phyloP scores from a whole-genome alignment of 2,329 filamentous ascomycete species.

The Xylariales sp. region DNA sequence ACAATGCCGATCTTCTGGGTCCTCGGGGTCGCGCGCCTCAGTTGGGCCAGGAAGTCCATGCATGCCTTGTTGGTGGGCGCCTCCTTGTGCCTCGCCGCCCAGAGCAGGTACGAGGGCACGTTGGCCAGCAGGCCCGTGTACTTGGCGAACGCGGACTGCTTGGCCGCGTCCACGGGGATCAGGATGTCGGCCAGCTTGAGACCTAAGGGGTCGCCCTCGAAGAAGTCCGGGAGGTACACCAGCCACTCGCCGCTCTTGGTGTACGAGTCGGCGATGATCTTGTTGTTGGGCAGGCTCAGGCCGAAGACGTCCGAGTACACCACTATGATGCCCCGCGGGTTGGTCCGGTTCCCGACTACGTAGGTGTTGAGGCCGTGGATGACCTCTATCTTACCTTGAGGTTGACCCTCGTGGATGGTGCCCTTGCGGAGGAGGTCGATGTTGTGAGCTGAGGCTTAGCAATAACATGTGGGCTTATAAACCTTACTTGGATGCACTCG shows the following conservation, averaged over 20 bases:
- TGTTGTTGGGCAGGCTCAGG: conserved; percentile 42
- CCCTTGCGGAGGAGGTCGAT: conserved; percentile 5
- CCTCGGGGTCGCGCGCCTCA: conserved; percentile 23
- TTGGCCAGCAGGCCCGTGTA: conserved; percentile 32
- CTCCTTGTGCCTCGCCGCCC: conserved; percentile 27
- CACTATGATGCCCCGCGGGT: conserved; percentile 38
- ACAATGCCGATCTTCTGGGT: conserved; percentile 36
- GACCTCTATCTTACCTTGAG: conserved; percentile 29
- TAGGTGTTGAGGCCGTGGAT: conserved; percentile 43
- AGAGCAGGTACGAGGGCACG: conserved; percentile 24
- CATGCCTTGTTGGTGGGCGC: conserved; percentile 25
- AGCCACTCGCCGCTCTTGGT: conserved; percentile 37
- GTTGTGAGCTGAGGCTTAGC: background rate
- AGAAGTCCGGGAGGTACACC: conserved; percentile 49
- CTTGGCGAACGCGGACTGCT: conserved; percentile 15
- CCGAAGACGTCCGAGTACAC: conserved; percentile 48
- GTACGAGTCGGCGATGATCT: conserved; percentile 43
- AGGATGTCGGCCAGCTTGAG: conserved; percentile 17
- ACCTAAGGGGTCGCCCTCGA: conserved; percentile 33
- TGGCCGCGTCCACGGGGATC: conserved; percentile 4
- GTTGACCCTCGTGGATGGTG: conserved; percentile 5
- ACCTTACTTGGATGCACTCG: conserved; percentile 2
- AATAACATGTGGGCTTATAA: background rate
- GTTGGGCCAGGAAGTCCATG: conserved; percentile 24
- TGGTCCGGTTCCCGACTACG: conserved; percentile 27